These are phyloP conservation scores for Boletus tylopilopsis DNA, from an alignment of 768 basidiomycete species.

Conservation along the genomic window DNA sequence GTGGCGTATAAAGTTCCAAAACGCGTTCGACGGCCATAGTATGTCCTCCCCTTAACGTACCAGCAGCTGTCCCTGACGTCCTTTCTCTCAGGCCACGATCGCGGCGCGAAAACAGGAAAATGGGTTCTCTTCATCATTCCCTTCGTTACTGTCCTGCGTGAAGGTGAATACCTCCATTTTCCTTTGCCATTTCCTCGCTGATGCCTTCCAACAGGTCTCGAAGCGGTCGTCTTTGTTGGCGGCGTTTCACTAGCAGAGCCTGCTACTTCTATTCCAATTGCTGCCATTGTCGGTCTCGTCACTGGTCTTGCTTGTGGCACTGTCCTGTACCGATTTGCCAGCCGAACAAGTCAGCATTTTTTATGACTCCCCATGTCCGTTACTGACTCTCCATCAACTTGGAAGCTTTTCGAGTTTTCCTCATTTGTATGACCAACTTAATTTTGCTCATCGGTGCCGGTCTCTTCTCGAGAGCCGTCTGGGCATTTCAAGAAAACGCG, in stretches of 20 bases:
- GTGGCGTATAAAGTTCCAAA: conserved; percentile 87
- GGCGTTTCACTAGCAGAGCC: conserved; percentile 85
- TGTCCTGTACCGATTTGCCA: conserved; percentile 77
- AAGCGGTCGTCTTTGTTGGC: conserved; percentile 91
- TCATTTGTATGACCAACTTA: conserved; percentile 88
- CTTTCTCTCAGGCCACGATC: conserved; percentile 41
- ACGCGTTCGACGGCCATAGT: conserved; percentile 67
- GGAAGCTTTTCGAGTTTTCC: conserved; percentile 77
- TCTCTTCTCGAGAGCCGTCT: conserved; percentile 77
- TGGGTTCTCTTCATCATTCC: conserved; percentile 91
- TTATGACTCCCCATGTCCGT: not conserved
- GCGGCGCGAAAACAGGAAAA: conserved; percentile 54
- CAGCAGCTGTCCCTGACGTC: not conserved
- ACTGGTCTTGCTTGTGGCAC: conserved; percentile 72
- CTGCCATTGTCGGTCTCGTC: conserved; percentile 81
- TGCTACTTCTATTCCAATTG: conserved; percentile 84
- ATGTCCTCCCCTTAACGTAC: conserved; percentile 12
- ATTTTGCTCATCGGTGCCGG: conserved; percentile 93
- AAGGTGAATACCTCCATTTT: conserved; percentile 49
- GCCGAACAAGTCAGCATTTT: conserved; percentile 53
- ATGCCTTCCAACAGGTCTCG: conserved; percentile 51
- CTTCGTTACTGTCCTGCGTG: conserved; percentile 87
- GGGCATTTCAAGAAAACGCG: conserved; percentile 64
- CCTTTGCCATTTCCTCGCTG: not conserved
- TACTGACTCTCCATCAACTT: not conserved